Evolutionary conservation across 2,329 filamentous ascomycete genomes (phyloP), one percentile per base, ranked within the genome.

Genomic region (Ascocoryne sarcoides): DNA sequence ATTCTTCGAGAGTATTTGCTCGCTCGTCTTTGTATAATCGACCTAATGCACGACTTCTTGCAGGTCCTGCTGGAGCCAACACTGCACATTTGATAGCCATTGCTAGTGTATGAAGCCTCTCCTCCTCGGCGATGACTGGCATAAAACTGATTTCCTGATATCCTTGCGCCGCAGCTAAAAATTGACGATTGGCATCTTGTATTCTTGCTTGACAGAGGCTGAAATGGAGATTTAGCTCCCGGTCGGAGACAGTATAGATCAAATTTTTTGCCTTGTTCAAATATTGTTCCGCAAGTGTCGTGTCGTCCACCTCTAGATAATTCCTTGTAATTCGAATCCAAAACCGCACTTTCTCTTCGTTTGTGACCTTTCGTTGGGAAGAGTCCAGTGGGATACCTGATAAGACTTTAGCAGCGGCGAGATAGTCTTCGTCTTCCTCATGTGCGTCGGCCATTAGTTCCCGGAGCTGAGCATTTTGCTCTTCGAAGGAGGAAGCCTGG

Each of bases 241-340:
- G 75, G 60, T 95, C 79, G 20, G 73, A 66, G 21, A 95, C 79
- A 48, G 75, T 80, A 66, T 85, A 79, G 60, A 95, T 87, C 51
- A 95, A 73, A 58, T 92, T 90, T 66, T 95, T 96, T 62, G 94
- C 83, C 63, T 90, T 89, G 71, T 95, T 95, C 55, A 98, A 73
- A 60, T 89, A 94, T 30, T 75, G 76, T 60, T 93, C 87, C 31
- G 92, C 92, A 26, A 76, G 73, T 1, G 82, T 87, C 7, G 86
- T 83, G 65, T 96, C 89, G 60, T 95, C 90, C 35, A 89, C 86
- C 66, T 98, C 90, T 47, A 98, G 76, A 60, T 92, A 93, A 68
- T 93, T 84, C 47, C 92, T 79, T 59, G 93, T 88, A 58, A 98
- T 95, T 45, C 90, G 84, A 52, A 96, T 83, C 86, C 90, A 96